Percentiles rank a stretch among this genome's conserved stretches.
These are phyloP conservation scores for Geotrichum histeridarum DNA, from an alignment of 1,139 yeast genomes.

Conservation along the genomic window DNA sequence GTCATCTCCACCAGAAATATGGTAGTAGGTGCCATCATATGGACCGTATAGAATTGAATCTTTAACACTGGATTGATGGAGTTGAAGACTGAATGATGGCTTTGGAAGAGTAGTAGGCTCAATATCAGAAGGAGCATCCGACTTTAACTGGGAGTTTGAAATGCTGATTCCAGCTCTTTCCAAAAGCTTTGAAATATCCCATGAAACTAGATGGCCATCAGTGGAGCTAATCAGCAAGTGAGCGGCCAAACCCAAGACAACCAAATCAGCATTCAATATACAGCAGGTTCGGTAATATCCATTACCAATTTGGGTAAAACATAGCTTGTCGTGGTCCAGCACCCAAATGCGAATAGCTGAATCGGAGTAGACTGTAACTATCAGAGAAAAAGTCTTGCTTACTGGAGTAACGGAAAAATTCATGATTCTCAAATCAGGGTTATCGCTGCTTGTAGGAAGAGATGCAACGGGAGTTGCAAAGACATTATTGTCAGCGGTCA, in stretches of 20 bases:
- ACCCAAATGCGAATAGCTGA: conserved; percentile 67
- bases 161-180: conserved; percentile 10
- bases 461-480: conserved; percentile 28
- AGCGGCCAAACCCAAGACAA: conserved; percentile 35
- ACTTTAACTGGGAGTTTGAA: conserved; percentile 13
- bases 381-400: conserved; percentile 42
- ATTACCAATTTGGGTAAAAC: conserved; percentile 36
- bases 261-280: conserved; percentile 54
- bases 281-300: conserved; percentile 71
- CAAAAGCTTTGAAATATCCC: conserved; percentile 44
- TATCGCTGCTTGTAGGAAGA: conserved; percentile 41
- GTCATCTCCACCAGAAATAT: conserved; percentile 88
- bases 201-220: conserved; percentile 70
- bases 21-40: conserved; percentile 25
- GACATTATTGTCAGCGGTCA: conserved; percentile 20
- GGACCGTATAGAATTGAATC: conserved; percentile 36
- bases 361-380: conserved; percentile 78
- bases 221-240: conserved; percentile 63
- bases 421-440: conserved; percentile 86
- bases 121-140: background rate
- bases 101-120: background rate
- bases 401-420: conserved; percentile 38
- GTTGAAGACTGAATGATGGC: conserved; percentile 41
- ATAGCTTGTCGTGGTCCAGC: conserved; percentile 31
- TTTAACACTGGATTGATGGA: conserved; percentile 85